A percentile compares a stretch with the other conserved stretches of the same genome.
Conservation (phyloP, 371 early-diverging fungal species). For the Rhizopus sp. region DNA sequence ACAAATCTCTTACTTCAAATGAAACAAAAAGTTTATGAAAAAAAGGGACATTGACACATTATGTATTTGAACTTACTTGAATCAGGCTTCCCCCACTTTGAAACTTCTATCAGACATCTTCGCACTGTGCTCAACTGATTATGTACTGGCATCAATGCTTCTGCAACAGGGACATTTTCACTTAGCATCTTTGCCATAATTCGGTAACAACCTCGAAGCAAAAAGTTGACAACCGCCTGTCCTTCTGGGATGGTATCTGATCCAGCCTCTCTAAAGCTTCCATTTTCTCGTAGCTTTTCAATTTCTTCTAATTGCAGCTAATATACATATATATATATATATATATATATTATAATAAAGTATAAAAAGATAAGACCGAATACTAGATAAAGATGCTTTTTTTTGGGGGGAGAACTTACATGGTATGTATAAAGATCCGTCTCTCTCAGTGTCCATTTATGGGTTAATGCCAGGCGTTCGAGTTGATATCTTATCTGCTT, state of each 20-base stretch:
- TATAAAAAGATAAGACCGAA: background rate
- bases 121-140: conserved; percentile 86
- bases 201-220: conserved; percentile 87
- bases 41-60: background rate
- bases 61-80: conserved; percentile 47
- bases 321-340: too few species aligned
- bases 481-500: conserved; percentile 74
- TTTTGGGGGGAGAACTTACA: conserved; percentile 27
- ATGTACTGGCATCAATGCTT: conserved; percentile 81
- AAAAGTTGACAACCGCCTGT: conserved; percentile 77
- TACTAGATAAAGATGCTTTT: background rate
- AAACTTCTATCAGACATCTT: conserved; percentile 79
- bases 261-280: conserved; percentile 68
- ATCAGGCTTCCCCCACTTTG: conserved; percentile 80
- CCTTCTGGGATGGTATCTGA: conserved; percentile 70
- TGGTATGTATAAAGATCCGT: conserved; percentile 84
- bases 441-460: conserved; percentile 83
- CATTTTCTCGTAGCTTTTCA: conserved; percentile 65
- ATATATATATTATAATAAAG: too few species aligned
- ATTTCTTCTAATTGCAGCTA: conserved; percentile 73
- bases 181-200: conserved; percentile 82
- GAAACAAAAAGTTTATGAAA: background rate
- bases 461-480: conserved; percentile 72
- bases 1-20: conserved; percentile 67
- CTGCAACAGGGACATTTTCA: conserved; percentile 86